Conservation (phyloP, 441 rosid genomes). For the Omphalea diandra region DNA sequence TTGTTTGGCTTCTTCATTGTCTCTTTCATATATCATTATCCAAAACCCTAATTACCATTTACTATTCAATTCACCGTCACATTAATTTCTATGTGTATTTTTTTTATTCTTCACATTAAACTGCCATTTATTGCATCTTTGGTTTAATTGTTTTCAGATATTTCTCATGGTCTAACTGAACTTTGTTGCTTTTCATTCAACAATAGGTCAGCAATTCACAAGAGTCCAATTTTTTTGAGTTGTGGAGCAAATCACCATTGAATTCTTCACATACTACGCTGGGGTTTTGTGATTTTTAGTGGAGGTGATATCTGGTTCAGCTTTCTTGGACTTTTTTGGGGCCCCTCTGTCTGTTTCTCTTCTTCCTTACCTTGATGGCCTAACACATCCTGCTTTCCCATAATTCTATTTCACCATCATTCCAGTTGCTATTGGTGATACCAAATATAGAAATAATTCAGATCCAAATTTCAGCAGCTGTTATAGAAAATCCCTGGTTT, state of each 20-base stretch:
- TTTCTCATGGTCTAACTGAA: slow-evolving; percentile 53
- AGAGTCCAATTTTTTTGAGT: slow-evolving; percentile 47
- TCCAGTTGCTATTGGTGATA: slow-evolving; percentile 25
- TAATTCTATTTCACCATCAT: slow-evolving; percentile 23
- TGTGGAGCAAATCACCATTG: slow-evolving; percentile 49
- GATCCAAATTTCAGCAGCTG: slow-evolving; percentile 32
- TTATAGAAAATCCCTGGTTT: slow-evolving; percentile 24
- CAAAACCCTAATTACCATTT: slow-evolving; percentile 41
- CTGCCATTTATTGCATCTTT: slow-evolving; percentile 39
- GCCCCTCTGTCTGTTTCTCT: slow-evolving; percentile 27
- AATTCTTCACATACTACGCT: slow-evolving; percentile 43
- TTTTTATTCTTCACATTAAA: slow-evolving; percentile 26
- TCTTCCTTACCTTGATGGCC: slow-evolving; percentile 31
- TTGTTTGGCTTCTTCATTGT: slow-evolving; percentile 44
- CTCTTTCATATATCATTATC: slow-evolving; percentile 41
- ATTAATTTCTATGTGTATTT: slow-evolving; percentile 25
- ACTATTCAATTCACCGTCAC: slow-evolving; percentile 31
- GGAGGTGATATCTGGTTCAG: slow-evolving; percentile 44
- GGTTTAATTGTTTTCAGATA: slow-evolving; percentile 48
- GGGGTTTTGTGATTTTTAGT: slow-evolving; percentile 42
- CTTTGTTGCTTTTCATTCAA: slow-evolving; percentile 42
- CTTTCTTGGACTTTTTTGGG: slow-evolving; percentile 36
- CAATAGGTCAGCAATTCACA: slow-evolving; percentile 57
- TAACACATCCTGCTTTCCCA: slow-evolving; percentile 28
- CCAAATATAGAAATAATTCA: slow-evolving; percentile 25